Evolutionary conservation across 2,329 filamentous ascomycete genomes (phyloP).

Genomic region (Cyanodermella asteris): DNA sequence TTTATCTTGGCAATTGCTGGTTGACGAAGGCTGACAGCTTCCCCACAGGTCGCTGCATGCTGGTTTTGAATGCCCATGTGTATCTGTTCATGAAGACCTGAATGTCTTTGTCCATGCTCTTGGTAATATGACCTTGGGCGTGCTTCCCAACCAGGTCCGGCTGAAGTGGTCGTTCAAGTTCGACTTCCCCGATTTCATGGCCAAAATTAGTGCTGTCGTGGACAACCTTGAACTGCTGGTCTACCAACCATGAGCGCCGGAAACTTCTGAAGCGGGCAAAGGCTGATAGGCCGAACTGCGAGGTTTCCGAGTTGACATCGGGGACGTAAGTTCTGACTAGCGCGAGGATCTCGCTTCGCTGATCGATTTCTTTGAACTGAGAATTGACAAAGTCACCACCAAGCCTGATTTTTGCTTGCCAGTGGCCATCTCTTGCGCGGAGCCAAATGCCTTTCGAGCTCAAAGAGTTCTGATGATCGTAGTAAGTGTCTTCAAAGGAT

Average conservation of each 20-base stretch:
- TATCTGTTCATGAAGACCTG: no score
- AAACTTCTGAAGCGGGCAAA: conserved; percentile 11
- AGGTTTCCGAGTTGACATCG: background rate
- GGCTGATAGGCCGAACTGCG: conserved; percentile 8
- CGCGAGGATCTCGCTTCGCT: conserved; percentile 1
- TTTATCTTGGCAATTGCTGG: no score
- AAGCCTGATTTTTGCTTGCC: conserved; percentile 13
- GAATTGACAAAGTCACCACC: conserved; percentile 23
- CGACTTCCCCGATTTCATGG: conserved; percentile 14
- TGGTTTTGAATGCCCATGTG: no score
- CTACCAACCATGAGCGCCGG: conserved; percentile 11
- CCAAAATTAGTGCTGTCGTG: conserved; percentile 14
- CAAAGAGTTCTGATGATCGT: background rate
- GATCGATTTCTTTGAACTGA: conserved; percentile 15
- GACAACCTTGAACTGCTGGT: conserved; percentile 12
- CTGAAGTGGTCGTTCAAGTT: no score
- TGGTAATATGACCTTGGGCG: no score
- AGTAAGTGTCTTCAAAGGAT: conserved; percentile 2
- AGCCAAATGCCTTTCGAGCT: conserved; percentile 2
- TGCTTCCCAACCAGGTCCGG: no score
- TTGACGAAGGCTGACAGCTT: no score
- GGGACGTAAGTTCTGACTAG: conserved; percentile 9
- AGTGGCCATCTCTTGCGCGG: background rate
- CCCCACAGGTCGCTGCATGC: no score
- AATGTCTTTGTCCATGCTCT: no score